A percentile compares a stretch with the other conserved stretches of the same genome.
Conservation (phyloP, 176 grass and related monocot genomes). For the Phoenix roebelenii region DNA sequence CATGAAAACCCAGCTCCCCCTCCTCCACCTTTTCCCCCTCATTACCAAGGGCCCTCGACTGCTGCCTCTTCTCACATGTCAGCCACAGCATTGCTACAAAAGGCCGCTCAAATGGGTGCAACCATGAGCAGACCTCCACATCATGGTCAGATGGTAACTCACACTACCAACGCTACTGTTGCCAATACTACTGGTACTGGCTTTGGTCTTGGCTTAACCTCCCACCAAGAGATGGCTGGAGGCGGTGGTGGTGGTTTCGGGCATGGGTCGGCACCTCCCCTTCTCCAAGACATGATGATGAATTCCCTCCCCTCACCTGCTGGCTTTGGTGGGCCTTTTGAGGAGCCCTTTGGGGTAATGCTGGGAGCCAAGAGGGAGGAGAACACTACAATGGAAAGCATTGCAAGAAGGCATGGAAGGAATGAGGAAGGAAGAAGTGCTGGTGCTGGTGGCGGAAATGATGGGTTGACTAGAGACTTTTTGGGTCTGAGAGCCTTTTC, state of each 20-base stretch:
- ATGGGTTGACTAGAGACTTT: conserved; percentile 79
- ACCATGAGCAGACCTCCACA: conserved; percentile 55
- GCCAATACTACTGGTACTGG: conserved; percentile 8
- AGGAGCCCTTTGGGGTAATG: conserved; percentile 6
- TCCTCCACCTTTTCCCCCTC: conserved; percentile 8
- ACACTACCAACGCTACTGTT: conserved; percentile 15
- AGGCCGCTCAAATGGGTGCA: conserved; percentile 92
- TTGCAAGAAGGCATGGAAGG: conserved; percentile 20
- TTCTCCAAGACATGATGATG: conserved; percentile 31
- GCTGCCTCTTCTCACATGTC: conserved; percentile 72
- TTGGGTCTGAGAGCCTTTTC: conserved; percentile 70
- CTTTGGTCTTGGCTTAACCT: conserved; percentile 17
- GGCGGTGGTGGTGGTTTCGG: conserved; percentile 9
- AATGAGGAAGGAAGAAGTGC: conserved; percentile 18
- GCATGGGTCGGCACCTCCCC: conserved; percentile 11
- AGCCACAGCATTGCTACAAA: conserved; percentile 89
- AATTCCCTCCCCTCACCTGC: neutral
- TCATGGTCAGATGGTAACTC: conserved; percentile 65
- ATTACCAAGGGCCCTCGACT: too few species aligned
- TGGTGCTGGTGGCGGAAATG: conserved; percentile 7
- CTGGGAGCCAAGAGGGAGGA: conserved; percentile 9
- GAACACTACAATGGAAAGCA: conserved; percentile 6
- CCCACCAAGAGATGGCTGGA: conserved; percentile 18
- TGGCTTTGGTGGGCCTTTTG: neutral
- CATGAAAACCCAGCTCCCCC: conserved; percentile 18